phyloP scores from a whole-genome alignment of 805 yeast species.

The Martiniozyma abietophila region DNA sequence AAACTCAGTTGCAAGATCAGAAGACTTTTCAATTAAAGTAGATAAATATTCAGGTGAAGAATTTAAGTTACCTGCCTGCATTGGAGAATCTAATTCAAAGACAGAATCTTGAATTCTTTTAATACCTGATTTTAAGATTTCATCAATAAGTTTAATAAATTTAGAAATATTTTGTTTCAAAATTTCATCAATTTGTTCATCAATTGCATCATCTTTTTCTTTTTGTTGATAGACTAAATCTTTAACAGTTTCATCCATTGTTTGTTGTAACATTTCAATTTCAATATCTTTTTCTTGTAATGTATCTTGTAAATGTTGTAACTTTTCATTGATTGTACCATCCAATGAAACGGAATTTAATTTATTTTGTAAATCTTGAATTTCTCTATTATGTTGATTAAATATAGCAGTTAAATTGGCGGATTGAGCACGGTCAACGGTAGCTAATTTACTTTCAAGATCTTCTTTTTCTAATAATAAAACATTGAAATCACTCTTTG shows the following conservation, averaged over 20 bases:
- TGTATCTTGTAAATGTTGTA: constrained; percentile 31
- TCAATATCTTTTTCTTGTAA: constrained; percentile 68
- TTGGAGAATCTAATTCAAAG: constrained; percentile 65
- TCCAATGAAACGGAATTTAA: constrained; percentile 24
- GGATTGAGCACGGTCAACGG: constrained; percentile 53
- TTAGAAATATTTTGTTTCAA: constrained; percentile 39
- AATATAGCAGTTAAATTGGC: constrained; percentile 52
- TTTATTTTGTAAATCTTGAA: constrained; percentile 38
- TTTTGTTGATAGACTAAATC: constrained; percentile 44
- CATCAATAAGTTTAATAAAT: constrained; percentile 50
- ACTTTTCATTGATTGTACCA: constrained; percentile 14
- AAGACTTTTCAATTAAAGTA: constrained; percentile 61
- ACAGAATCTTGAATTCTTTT: constrained; percentile 64
- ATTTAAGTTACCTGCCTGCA: constrained; percentile 74
- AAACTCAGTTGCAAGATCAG: constrained; percentile 68
- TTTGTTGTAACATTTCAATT: constrained; percentile 67
- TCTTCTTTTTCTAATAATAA: constrained; percentile 58
- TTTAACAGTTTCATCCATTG: constrained; percentile 61
- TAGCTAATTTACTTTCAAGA: constrained; percentile 46
- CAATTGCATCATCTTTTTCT: constrained; percentile 43
- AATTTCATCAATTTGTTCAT: constrained; percentile 50
- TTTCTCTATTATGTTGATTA: constrained; percentile 53
- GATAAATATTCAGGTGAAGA: constrained; percentile 62
- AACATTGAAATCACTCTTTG: constrained; percentile 55
- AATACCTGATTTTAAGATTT: constrained; percentile 59